Conservation (phyloP, 2,329 filamentous ascomycete genomes). For the Cercospora sojina region DNA sequence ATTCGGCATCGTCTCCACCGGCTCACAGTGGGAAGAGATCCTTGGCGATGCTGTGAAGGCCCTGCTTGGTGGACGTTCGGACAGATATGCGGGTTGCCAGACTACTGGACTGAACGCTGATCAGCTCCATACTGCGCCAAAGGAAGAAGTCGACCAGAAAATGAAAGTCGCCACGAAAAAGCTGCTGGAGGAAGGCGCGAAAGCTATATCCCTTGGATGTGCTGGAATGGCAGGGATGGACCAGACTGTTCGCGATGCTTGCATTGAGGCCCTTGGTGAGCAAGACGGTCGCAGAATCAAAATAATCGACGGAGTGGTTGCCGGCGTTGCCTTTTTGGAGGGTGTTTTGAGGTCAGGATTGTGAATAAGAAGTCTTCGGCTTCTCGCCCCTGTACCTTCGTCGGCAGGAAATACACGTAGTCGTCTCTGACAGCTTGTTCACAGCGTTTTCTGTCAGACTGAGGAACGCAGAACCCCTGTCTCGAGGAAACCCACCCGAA, state of each 20-base stretch:
- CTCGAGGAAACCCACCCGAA: no score
- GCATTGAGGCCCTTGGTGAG: slow-evolving; percentile 44
- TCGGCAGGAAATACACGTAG: neutral
- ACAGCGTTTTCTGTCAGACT: no score
- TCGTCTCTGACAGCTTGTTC: neutral
- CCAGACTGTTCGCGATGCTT: slow-evolving; percentile 14
- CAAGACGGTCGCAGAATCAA: slow-evolving; percentile 59
- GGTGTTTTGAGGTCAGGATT: slow-evolving; percentile 40
- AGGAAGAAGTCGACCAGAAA: slow-evolving; percentile 62
- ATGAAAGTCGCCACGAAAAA: slow-evolving; percentile 69
- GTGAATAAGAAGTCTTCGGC: neutral
- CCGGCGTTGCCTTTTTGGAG: slow-evolving; percentile 63
- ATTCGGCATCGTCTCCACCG: slow-evolving; percentile 90
- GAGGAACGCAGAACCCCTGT: no score
- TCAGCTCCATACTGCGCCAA: slow-evolving; percentile 70
- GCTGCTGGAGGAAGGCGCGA: slow-evolving; percentile 51
- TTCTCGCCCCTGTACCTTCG: neutral
- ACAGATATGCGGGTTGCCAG: slow-evolving; percentile 70
- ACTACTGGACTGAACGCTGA: slow-evolving; percentile 78
- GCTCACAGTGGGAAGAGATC: slow-evolving; percentile 76
- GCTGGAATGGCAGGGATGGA: slow-evolving; percentile 89
- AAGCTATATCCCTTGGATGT: slow-evolving; percentile 78
- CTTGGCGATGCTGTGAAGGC: slow-evolving; percentile 63
- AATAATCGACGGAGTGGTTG: slow-evolving; percentile 78
- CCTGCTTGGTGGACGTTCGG: slow-evolving; percentile 57